phyloP scores from a whole-genome alignment of 352 stramenopile genomes.

The Phytophthora meadii region DNA sequence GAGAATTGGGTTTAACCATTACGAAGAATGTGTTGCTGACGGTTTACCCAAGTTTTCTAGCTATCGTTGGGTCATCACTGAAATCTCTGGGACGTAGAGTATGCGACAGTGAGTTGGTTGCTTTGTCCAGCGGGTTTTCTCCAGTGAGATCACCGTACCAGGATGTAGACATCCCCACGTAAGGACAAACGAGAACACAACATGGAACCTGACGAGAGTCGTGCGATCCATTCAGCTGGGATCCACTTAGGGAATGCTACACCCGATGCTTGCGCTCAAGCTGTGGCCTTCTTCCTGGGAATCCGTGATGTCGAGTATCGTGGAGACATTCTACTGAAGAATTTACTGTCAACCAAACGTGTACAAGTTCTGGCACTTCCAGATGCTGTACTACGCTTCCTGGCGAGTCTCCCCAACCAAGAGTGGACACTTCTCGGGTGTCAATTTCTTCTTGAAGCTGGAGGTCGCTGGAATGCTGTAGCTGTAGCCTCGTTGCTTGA shows the following conservation, averaged over 20 bases:
- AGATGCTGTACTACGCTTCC: slow-evolving; percentile 18
- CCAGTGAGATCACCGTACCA: not conserved
- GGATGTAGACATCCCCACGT: not conserved
- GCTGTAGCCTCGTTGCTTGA: slow-evolving; percentile 27
- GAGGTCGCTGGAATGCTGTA: slow-evolving; percentile 26
- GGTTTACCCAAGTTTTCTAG: slow-evolving; percentile 17
- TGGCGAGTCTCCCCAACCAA: slow-evolving; percentile 22
- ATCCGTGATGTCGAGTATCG: slow-evolving; percentile 35
- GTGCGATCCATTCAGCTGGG: slow-evolving; percentile 18
- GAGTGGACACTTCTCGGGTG: slow-evolving; percentile 30
- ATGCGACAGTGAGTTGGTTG: not conserved
- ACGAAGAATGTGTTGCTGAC: not conserved
- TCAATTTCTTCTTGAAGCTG: slow-evolving; percentile 24
- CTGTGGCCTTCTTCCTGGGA: slow-evolving; percentile 21
- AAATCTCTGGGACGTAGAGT: no score
- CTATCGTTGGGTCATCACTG: no score
- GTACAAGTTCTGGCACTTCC: slow-evolving; percentile 24
- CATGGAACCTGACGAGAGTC: slow-evolving; percentile 31
- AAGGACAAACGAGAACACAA: not conserved
- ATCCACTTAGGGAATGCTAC: slow-evolving; percentile 18
- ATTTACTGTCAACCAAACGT: slow-evolving; percentile 26
- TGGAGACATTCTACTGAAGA: slow-evolving; percentile 29
- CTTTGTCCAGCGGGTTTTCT: not conserved
- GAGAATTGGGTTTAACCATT: not conserved
- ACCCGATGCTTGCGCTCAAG: slow-evolving; percentile 19